Evolutionary conservation across 2,329 filamentous ascomycete genomes (phyloP), one percentile per base, ranked within the genome.

Genomic region (Neurospora sp.): DNA sequence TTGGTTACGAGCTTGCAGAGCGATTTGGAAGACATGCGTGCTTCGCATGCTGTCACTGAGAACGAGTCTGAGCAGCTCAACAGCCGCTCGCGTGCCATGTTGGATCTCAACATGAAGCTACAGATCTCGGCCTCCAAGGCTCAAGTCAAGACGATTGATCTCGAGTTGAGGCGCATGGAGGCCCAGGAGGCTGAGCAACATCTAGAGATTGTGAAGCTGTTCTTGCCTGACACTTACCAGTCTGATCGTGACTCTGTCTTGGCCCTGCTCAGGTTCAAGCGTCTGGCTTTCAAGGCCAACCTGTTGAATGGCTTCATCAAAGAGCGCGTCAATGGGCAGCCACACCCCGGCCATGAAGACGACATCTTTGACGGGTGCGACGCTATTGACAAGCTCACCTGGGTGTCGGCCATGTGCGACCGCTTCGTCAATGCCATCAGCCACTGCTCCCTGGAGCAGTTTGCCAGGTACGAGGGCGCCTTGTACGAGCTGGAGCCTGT

Each of bases 31-130:
- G 94, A 98, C 76, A 95, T 97, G 86, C 89, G 92, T 71, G 92
- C 94, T 12, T 96, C 93, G 4, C 92, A 96, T 76, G 92, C 94
- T 65, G 91, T 98, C 74, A 96, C 93, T 0, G 96, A 98, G 79
- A 91, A 91, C 17, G 94, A 98, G 79, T 93, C 95, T 0, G 93
- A 94, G 78, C 93, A 98, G 79, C 87, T 98, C 69, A 94, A 90
- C 73, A 92, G 88, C 75, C 91, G 93, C 72, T 97, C 95, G 65
- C 89, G 93, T 72, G 93, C 95, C 69, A 97, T 99, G 91, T 92
- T 97, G 88, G 95, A 99, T 77, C 86, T 99, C 66, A 98, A 98
- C 80, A 88, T 95, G 86, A 96, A 97, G 81, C 86, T 99, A 62
- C 95, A 97, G 77, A 87, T 92, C 69, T 96, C 93, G 12, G 93